phyloP scores from a whole-genome alignment of 768 basidiomycete species.

The Trametes gibbosa region DNA sequence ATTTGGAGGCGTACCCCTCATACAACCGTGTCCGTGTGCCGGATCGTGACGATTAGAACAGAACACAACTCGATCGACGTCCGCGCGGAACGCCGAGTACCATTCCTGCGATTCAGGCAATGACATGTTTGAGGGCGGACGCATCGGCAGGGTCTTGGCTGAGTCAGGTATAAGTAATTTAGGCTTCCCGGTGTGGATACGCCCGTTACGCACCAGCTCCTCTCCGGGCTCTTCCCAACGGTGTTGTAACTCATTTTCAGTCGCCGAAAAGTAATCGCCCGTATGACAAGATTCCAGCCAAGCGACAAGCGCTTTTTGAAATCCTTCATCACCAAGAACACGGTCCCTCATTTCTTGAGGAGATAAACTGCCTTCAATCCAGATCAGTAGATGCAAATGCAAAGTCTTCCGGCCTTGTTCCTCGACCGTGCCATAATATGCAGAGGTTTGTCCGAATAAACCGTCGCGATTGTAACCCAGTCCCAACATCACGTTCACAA shows the following conservation, averaged over 20 bases:
- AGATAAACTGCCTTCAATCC: conserved; percentile 10
- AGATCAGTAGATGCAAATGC: conserved; percentile 22
- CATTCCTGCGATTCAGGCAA: no score
- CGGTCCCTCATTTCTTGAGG: conserved; percentile 16
- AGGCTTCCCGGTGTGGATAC: background rate
- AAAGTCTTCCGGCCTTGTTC: conserved; percentile 15
- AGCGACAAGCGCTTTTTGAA: background rate
- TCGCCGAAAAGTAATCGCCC: background rate
- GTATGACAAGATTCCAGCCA: background rate
- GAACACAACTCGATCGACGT: background rate
- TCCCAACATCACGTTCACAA: background rate
- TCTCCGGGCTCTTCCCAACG: background rate
- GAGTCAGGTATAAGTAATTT: background rate
- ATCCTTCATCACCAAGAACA: background rate
- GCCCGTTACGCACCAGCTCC: background rate
- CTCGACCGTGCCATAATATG: conserved; percentile 39
- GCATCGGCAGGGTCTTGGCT: background rate
- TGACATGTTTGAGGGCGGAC: no score
- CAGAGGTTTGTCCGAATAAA: conserved; percentile 31
- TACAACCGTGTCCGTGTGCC: background rate
- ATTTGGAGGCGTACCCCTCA: background rate
- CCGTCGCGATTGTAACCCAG: background rate
- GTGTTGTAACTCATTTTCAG: background rate
- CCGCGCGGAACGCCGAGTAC: no score
- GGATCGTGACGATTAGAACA: background rate